Base-by-base conservation (phyloP, 1,139 yeast species). In the Scheffersomyces lignicola region DNA sequence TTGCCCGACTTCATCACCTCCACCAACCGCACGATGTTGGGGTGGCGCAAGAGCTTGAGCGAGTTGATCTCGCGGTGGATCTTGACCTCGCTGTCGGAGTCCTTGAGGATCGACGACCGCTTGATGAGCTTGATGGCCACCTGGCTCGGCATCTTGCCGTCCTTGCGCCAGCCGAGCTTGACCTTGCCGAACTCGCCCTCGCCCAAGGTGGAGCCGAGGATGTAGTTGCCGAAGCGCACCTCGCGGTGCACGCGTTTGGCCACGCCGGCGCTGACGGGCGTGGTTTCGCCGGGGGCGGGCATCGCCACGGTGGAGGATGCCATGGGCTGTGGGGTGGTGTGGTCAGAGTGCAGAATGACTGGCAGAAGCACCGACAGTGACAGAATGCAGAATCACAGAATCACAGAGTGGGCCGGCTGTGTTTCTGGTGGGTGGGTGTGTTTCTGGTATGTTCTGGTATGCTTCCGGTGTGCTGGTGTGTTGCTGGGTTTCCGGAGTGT, bases 181-280 rank as follows among this genome's bases (percentile, higher is more conserved):
- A 92, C 98, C 60, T 90, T 90, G 40, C 97, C 98, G 59, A 92
- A 92, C 57, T 92, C 97, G 29, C 98, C 98, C 63, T 90, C 96
- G 25, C 98, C 98, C n/a, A 92, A 66, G 1, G 97, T 90, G 14
- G 95, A 83, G 3, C 97, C 97, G 6, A 92, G 72, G 23, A 86
- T 77, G 54, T 90, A 92, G 24, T 86, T 80, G 23, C 97, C 97
- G 55, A 92, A 89, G 29, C 90, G 70, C 40, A 78, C 81, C 49
- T 78, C 82, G 34, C 80, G 59, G 39, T 76, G 80, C 5, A 63
- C 51, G 25, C 65, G 44, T 41, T 47, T 47, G 13, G 42, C 42
- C 13, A 43, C 31, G 12, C 31, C 28, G 4, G 45, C n/a, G n/a
- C n/a, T n/a, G n/a, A n/a, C n/a, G n/a, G n/a, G n/a, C n/a, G n/a